Base-by-base conservation (phyloP, 352 stramenopile genomes). In the Globisporangium cylindrosporum region DNA sequence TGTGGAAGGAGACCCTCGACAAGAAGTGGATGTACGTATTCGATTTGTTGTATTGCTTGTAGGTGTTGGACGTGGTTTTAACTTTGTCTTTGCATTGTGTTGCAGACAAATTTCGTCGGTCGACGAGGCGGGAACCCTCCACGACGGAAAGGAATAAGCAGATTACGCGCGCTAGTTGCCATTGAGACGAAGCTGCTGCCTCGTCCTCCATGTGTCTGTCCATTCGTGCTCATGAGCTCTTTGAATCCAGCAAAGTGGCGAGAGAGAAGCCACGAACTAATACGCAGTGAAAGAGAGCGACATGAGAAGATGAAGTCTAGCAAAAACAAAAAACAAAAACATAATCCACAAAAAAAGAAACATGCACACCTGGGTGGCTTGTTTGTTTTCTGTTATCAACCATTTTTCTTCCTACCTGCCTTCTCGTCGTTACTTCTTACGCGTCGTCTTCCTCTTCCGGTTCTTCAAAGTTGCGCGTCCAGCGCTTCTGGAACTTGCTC, bases 1-100 rank as follows among this genome's bases (percentile, higher is more conserved):
- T 99, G 3, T 99, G 97, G 97, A 99, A 99, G 80, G 92, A 98
- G 76, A 97, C 82, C 55, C 84, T 99, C 32, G 94, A 99, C 84
- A 98, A 98, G 69, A 95, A 92, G 68, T 99, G 97, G 97, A 94
- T 94, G 85, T 91, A 89, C 73, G 81, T 93, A 22, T 20, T 48
- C 48, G 43, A 24, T 34, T 20, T 68, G 6, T 6, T 25, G 0
- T 57, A 10, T 66, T 68, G n/a, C 24, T 29, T n/a, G 14, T 27
- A 36, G 15, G 0, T 51, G n/a, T 5, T n/a, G 12, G n/a, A 41
- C 29, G 10, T 18, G 46, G 20, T 29, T 27, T 18, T 73, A 67
- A 70, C 27, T n/a, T 49, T 73, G 55, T 48, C 25, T 61, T 67
- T 72, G 4, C 61, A 56, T 24, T 24, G 29, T 61, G 38, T 53